phyloP scores from a whole-genome alignment of 148 eudicot genomes.

The Rhododendron vialii region DNA sequence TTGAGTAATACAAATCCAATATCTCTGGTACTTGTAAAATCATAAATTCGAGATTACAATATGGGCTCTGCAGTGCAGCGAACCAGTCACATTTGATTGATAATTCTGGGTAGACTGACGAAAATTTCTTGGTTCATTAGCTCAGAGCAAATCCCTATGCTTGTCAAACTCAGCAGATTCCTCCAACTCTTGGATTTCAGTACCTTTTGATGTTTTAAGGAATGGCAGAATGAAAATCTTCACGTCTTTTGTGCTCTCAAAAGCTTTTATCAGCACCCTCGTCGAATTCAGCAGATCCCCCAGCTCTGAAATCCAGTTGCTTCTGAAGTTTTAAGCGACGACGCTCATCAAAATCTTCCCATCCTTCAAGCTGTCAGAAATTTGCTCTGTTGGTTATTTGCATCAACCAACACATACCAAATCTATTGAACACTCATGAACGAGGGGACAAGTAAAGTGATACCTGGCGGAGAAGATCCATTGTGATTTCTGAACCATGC shows the following conservation, averaged over 20 bases:
- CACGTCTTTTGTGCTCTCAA: conserved; percentile 1
- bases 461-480: conserved; percentile 79
- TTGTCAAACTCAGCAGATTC: neutral
- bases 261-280: conserved; percentile 92
- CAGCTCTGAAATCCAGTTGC: conserved; percentile 79
- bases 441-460: neutral
- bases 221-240: neutral
- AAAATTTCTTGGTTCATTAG: neutral
- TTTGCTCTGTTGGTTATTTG: neutral
- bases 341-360: conserved; percentile 82
- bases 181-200: neutral
- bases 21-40: neutral
- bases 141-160: neutral
- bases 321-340: conserved; percentile 74
- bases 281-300: conserved; percentile 67
- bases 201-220: neutral
- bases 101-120: neutral
- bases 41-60: neutral
- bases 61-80: neutral
- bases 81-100: neutral
- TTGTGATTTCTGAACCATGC: conserved; percentile 82
- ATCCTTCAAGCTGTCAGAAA: conserved; percentile 68
- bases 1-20: too few species aligned
- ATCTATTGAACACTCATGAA: neutral
- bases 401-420: neutral